These are phyloP conservation scores for Prunus davidiana DNA, from an alignment of 306 rosid species.

Conservation along the genomic window DNA sequence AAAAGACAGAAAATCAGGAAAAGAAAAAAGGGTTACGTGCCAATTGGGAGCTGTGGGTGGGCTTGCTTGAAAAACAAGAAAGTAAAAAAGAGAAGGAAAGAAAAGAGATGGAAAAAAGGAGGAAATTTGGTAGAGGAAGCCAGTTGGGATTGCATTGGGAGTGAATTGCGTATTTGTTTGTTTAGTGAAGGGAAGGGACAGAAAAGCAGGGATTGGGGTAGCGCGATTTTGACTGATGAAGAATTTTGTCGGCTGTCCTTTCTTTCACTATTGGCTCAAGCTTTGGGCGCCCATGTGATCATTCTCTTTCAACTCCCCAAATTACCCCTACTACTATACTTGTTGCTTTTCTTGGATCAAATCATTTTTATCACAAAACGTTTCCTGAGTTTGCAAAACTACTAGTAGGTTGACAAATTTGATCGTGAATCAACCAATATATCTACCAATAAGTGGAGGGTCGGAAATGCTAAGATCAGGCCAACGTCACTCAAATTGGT, in stretches of 20 bases:
- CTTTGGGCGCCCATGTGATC: constrained; percentile 35
- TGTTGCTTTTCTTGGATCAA: neutral
- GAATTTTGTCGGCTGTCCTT: constrained; percentile 32
- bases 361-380: neutral
- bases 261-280: constrained; percentile 2
- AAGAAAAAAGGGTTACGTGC: neutral
- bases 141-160: neutral
- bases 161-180: neutral
- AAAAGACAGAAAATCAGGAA: neutral
- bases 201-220: constrained; percentile 22
- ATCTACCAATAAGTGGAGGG: no score
- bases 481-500: no score
- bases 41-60: neutral
- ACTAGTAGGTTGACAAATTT: no score
- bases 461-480: no score
- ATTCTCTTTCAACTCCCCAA: neutral
- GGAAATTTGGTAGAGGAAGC: neutral
- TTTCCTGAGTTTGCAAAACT: no score
- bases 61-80: constrained; percentile 2
- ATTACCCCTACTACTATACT: neutral
- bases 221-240: neutral
- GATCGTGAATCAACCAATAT: no score
- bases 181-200: neutral
- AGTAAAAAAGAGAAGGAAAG: neutral
- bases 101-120: neutral